These are phyloP conservation scores for Phytophthora boehmeriae DNA, from an alignment of 352 stramenopile genomes.

Conservation along the genomic window DNA sequence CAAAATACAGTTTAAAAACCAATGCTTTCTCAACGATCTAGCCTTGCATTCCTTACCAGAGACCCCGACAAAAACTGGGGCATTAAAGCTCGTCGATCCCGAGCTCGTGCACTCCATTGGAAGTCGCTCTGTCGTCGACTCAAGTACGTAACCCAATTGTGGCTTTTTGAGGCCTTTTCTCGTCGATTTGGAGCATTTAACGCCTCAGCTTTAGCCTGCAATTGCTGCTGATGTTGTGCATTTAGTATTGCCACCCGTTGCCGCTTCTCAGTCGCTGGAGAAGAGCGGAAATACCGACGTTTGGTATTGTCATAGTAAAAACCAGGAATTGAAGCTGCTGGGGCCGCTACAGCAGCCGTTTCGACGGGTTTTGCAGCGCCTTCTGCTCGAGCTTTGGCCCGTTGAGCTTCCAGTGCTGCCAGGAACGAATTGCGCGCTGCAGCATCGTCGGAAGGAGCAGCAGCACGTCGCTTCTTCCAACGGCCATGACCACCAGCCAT, in stretches of 20 bases:
- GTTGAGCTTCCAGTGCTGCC: slow-evolving; percentile 62
- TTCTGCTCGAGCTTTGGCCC: slow-evolving; percentile 42
- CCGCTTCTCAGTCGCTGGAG: slow-evolving; percentile 15
- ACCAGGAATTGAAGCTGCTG: slow-evolving; percentile 39
- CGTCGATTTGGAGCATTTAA: slow-evolving; percentile 15
- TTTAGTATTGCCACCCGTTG: slow-evolving; percentile 12
- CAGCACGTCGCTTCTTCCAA: slow-evolving; percentile 38
- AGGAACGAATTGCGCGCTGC: slow-evolving; percentile 50
- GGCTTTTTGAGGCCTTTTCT: slow-evolving; percentile 3
- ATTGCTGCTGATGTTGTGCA: slow-evolving; percentile 20
- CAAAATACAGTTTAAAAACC: background rate
- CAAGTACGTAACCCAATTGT: slow-evolving; percentile 39
- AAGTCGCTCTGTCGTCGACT: slow-evolving; percentile 40
- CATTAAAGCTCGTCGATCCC: slow-evolving; percentile 32
- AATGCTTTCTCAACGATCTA: background rate
- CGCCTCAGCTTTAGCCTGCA: slow-evolving; percentile 20
- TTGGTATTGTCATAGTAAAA: slow-evolving; percentile 69
- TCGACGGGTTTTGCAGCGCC: slow-evolving; percentile 3
- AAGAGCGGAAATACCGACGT: slow-evolving; percentile 55
- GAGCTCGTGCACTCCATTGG: slow-evolving; percentile 30
- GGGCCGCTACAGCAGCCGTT: background rate
- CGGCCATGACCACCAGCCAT: slow-evolving; percentile 21
- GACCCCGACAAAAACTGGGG: slow-evolving; percentile 31
- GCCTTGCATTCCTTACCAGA: slow-evolving; percentile 22
- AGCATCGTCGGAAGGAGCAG: slow-evolving; percentile 24